Evolutionary conservation across 192 early-diverging fungal species (phyloP), one percentile per base, ranked within the genome.

Genomic region (Coemansia sp.): DNA sequence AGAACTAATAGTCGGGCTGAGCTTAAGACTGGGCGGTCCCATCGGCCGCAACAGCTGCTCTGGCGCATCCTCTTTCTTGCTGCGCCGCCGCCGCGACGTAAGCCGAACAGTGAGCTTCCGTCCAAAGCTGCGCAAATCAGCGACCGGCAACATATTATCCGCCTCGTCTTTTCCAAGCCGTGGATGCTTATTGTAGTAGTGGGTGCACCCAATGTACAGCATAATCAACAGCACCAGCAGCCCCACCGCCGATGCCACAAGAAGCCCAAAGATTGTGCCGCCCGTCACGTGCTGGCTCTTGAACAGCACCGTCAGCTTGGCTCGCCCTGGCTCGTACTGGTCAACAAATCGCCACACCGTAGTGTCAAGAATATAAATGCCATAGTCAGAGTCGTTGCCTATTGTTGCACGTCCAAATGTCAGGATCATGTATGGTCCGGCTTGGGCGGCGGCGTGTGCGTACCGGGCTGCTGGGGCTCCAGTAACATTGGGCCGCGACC

Each of bases 101-200:
- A 80, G 53, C 58, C 57, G 66, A 11, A 43, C 61, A 19, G 77
- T 80, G 21, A 80, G 61, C 6, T 50, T 67, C 26, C 77, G 64
- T 22, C 77, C 77, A 9, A 80, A 41, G 39, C 61, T 59, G 38
- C 77, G 71, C 25, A 80, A 62, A 41, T 74, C 77, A 6, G 67
- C 57, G 7, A 68, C 52, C 4, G 77, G 71, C 64, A 74, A 51
- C 68, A 80, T 74, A 17, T 50, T 49, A 3, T 55, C 51, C 29
- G 26, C 37, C 23, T 80, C 77, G 43, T 64, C 77, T 1, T 51
- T 43, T 14, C 71, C 68, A 7, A 71, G 65, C 14, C 57, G 64
- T n/a, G 77, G 72, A 49, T 74, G 77, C 26, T 48, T 64, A 72
- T 64, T 76, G 50, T 69, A 72, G 79, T 81, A 76, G 64, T 81